Evolutionary conservation across 164 flowering plant species (phyloP).

Genomic region (Euptelea pleiosperma): DNA sequence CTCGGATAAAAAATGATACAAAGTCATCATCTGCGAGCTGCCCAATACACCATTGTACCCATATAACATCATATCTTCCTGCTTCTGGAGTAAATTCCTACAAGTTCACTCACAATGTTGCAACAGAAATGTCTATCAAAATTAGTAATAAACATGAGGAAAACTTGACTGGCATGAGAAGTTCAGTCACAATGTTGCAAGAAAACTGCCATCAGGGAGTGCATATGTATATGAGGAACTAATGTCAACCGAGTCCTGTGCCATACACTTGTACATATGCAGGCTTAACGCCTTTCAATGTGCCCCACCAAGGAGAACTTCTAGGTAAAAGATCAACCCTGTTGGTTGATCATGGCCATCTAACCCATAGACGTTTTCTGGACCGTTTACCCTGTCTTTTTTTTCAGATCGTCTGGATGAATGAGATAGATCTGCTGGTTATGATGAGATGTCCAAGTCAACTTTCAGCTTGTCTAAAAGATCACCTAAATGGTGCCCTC

Average conservation of each 20-base stretch:
- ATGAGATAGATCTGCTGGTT: too few relatives aligned
- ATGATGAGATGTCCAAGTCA: too few relatives aligned
- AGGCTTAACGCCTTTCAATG: background rate
- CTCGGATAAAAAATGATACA: constrained; percentile 78
- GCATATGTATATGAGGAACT: background rate
- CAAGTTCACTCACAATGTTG: constrained; percentile 6
- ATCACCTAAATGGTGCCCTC: too few relatives aligned
- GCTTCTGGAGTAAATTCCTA: constrained; percentile 90
- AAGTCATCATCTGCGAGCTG: constrained; percentile 97
- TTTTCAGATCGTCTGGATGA: too few relatives aligned
- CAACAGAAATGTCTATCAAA: background rate
- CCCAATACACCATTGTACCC: constrained; percentile 99
- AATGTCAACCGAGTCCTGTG: too few relatives aligned
- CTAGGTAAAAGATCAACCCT: background rate
- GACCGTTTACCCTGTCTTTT: background rate
- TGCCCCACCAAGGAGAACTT: background rate
- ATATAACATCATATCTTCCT: constrained; percentile 90
- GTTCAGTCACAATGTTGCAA: background rate
- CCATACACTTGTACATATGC: background rate
- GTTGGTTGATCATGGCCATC: background rate
- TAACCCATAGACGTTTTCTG: background rate
- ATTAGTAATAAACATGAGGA: background rate
- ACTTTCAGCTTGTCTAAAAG: too few relatives aligned
- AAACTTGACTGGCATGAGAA: background rate
- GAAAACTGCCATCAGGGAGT: background rate